Evolutionary conservation across 2,329 filamentous ascomycete species (phyloP).

Genomic region (Fusarium praegraminearum): DNA sequence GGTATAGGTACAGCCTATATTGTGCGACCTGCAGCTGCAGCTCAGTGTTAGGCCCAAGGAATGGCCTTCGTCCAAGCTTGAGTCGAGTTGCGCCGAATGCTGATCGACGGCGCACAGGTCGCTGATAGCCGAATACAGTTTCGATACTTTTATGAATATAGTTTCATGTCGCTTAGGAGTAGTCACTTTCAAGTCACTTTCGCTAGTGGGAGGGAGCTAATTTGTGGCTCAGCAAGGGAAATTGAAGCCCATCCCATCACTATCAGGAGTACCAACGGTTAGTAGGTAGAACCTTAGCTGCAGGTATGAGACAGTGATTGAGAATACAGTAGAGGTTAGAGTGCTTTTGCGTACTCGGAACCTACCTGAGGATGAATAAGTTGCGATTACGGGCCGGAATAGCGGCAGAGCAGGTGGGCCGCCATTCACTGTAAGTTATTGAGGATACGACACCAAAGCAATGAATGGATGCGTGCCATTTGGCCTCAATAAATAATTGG

Average conservation of each 20-base stretch:
- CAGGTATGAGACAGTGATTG: background rate
- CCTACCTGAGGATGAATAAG: slow-evolving; percentile 1
- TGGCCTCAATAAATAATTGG: slow-evolving; percentile 1
- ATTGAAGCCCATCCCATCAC: slow-evolving; percentile 30
- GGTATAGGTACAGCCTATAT: background rate
- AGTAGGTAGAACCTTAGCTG: background rate
- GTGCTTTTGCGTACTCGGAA: background rate
- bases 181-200: slow-evolving; percentile 22
- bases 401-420: slow-evolving; percentile 23
- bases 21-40: slow-evolving; percentile 23
- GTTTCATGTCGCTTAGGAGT: background rate
- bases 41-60: slow-evolving; percentile 2
- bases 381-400: slow-evolving; percentile 36
- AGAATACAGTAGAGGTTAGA: slow-evolving; percentile 2
- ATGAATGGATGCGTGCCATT: slow-evolving; percentile 4
- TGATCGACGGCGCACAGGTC: slow-evolving; percentile 31
- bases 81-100: slow-evolving; percentile 2
- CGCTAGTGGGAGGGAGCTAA: slow-evolving; percentile 31
- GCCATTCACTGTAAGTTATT: slow-evolving; percentile 8
- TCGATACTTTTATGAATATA: slow-evolving; percentile 2
- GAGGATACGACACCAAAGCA: background rate
- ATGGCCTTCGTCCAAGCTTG: slow-evolving; percentile 34
- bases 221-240: slow-evolving; percentile 42
- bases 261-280: slow-evolving; percentile 2
- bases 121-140: slow-evolving; percentile 15